phyloP scores from a whole-genome alignment of 768 basidiomycete species.

The Polyporus arcularius region DNA sequence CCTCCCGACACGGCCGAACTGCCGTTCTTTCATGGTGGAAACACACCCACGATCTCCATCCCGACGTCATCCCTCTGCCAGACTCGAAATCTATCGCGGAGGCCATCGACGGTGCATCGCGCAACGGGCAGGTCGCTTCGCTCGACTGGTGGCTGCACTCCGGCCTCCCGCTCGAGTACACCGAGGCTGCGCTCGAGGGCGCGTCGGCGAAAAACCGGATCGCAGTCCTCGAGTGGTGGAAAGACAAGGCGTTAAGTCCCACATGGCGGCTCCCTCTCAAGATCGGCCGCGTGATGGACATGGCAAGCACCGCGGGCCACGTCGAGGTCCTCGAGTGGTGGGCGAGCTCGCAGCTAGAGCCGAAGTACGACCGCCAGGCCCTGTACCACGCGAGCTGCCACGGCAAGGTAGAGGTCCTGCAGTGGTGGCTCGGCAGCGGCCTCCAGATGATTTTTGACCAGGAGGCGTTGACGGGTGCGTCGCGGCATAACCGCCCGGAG shows the following conservation, averaged over 20 bases:
- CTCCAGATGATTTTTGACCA: slow-evolving; percentile 78
- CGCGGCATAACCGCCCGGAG: slow-evolving; percentile 77
- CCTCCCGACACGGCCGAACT: slow-evolving; percentile 73
- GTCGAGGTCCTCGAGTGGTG: slow-evolving; percentile 84
- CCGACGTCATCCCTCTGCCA: slow-evolving; percentile 59
- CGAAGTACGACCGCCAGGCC: slow-evolving; percentile 76
- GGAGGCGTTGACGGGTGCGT: slow-evolving; percentile 78
- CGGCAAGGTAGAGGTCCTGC: slow-evolving; percentile 75
- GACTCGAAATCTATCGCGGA: slow-evolving; percentile 58
- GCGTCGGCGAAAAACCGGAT: slow-evolving; percentile 79
- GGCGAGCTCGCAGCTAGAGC: slow-evolving; percentile 74
- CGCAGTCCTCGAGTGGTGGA: slow-evolving; percentile 86
- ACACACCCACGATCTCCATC: slow-evolving; percentile 58
- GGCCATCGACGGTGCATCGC: slow-evolving; percentile 77
- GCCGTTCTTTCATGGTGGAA: slow-evolving; percentile 84
- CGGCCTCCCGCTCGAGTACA: slow-evolving; percentile 69
- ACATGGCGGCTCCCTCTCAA: slow-evolving; percentile 61
- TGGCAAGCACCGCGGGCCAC: slow-evolving; percentile 78
- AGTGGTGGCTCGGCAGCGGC: slow-evolving; percentile 84
- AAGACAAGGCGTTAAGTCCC: slow-evolving; percentile 44
- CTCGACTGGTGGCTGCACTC: slow-evolving; percentile 82
- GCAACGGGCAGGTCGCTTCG: slow-evolving; percentile 71
- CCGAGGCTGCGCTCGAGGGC: slow-evolving; percentile 76
- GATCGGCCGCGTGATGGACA: slow-evolving; percentile 83
- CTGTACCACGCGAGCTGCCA: slow-evolving; percentile 78